phyloP scores from a whole-genome alignment of 306 rosid genomes.

The Amphicarpaea edgeworthii region DNA sequence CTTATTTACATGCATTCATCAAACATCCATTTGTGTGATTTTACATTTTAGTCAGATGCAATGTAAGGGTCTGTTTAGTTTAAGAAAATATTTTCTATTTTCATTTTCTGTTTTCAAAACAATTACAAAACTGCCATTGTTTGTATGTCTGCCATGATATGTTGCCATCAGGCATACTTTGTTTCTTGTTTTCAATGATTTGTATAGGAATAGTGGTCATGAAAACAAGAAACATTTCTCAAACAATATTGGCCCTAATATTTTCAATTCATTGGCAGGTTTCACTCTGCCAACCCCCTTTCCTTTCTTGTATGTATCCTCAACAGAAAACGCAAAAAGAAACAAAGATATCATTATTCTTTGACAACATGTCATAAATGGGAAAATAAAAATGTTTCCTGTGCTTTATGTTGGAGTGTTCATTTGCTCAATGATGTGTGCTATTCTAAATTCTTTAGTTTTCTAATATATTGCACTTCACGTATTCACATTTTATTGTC shows the following conservation, averaged over 20 bases:
- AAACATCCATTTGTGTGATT: background rate
- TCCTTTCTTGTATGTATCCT: background rate
- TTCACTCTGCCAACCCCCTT: background rate
- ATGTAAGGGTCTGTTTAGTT: background rate
- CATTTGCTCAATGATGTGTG: slow-evolving; percentile 16
- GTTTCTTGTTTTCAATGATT: background rate
- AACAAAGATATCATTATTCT: background rate
- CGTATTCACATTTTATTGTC: slow-evolving; percentile 18
- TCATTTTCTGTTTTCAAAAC: background rate
- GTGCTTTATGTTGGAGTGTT: slow-evolving; percentile 7
- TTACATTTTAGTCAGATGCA: background rate
- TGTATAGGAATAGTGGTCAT: background rate
- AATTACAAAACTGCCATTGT: background rate
- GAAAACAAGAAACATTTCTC: background rate
- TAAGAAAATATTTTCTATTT: background rate
- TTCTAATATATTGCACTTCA: slow-evolving; percentile 1
- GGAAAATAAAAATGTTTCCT: background rate
- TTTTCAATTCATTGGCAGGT: background rate
- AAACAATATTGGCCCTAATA: background rate
- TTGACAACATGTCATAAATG: slow-evolving; percentile 8
- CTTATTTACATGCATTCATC: background rate
- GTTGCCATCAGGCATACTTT: background rate
- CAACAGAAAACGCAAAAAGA: background rate
- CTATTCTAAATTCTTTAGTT: slow-evolving; percentile 8
- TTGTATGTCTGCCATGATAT: background rate